Evolutionary conservation across 768 basidiomycete genomes (phyloP), one percentile per base, ranked within the genome.

Genomic region (Mycena metata): DNA sequence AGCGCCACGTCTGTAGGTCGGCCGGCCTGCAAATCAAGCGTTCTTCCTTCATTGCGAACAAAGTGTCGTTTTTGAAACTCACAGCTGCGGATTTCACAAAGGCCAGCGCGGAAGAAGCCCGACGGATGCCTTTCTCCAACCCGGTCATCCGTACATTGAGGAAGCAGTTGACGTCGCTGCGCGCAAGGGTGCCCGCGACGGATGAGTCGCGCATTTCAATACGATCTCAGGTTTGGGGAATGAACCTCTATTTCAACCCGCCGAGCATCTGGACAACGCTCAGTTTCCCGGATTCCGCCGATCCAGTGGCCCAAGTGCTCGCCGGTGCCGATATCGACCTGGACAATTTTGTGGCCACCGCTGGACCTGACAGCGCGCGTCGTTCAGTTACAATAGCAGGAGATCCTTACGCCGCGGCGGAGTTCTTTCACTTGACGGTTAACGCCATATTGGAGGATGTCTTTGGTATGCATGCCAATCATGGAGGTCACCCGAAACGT

Each of bases 251-350:
- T 2, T 69, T 69, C 30, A 74, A 75, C 16, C 78, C 80, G 3
- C 82, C 83, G 0, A 69, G 55, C 0, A 23, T 86, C 0, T 87
- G 84, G 85, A 66, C 81, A 1, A 87, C 85, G 0, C 76, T 87
- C 3, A 85, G 84, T 16, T 21, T 26, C 7, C 21, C 23, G 5
- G 41, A 56, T 10, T 26, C 8, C 0, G 2, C 8, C 10, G 56
- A 85, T 67, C 85, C 84, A 0, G 76, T 87, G 21, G 82, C 80
- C 0, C 84, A 86, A 60, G 76, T 86, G 0, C 73, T 87, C 12
- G 77, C 80, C 0, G 84, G 86, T 0, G 77, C 77, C 41, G 72
- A 82, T 0, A 85, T 88, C 9, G 74, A 87, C 57, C 58, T 87
- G 8, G 81, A 88, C 55, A 2, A 64, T 0, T 81, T 82, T 39